A percentile compares a stretch with the other conserved stretches of the same genome.
Evolutionary conservation across 2,329 filamentous ascomycete genomes (phyloP).

Genomic region (Clonostachys rhizophaga): DNA sequence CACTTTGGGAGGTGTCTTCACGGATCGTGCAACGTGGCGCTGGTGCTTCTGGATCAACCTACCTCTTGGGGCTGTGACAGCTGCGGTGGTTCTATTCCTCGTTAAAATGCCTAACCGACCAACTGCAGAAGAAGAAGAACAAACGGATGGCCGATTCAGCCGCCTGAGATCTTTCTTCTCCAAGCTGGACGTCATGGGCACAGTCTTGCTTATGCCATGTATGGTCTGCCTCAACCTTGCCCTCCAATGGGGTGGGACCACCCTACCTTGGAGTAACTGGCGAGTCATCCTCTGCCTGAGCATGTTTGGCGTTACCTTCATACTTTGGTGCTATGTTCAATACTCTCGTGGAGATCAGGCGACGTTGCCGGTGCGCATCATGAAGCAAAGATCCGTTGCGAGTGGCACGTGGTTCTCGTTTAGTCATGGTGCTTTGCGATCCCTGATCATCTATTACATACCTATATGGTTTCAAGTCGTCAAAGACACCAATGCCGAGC

Average conservation of each 20-base stretch:
- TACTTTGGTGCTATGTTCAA: slow-evolving; percentile 29
- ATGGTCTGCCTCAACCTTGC: slow-evolving; percentile 33
- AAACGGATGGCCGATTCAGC: neutral
- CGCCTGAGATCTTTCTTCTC: neutral
- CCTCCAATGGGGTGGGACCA: slow-evolving; percentile 32
- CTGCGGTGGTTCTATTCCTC: slow-evolving; percentile 16
- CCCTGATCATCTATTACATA: slow-evolving; percentile 22
- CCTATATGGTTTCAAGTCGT: slow-evolving; percentile 42
- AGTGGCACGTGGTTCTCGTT: slow-evolving; percentile 38
- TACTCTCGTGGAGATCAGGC: slow-evolving; percentile 21
- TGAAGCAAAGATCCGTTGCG: slow-evolving; percentile 68
- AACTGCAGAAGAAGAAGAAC: neutral
- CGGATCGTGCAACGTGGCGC: slow-evolving; percentile 11
- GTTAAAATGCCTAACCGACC: neutral
- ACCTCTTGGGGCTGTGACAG: slow-evolving; percentile 12
- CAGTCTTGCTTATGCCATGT: slow-evolving; percentile 5
- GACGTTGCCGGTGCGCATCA: slow-evolving; percentile 58
- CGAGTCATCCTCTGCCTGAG: slow-evolving; percentile 37
- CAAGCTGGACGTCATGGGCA: slow-evolving; percentile 14
- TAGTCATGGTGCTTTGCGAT: neutral
- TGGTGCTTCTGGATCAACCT: slow-evolving; percentile 22
- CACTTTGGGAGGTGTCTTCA: slow-evolving; percentile 8
- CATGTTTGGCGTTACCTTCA: slow-evolving; percentile 26
- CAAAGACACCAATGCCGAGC: slow-evolving; percentile 23
- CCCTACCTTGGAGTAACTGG: slow-evolving; percentile 15